These are phyloP conservation scores for Pichia insulana DNA, from an alignment of 805 yeast genomes.

Conservation along the genomic window DNA sequence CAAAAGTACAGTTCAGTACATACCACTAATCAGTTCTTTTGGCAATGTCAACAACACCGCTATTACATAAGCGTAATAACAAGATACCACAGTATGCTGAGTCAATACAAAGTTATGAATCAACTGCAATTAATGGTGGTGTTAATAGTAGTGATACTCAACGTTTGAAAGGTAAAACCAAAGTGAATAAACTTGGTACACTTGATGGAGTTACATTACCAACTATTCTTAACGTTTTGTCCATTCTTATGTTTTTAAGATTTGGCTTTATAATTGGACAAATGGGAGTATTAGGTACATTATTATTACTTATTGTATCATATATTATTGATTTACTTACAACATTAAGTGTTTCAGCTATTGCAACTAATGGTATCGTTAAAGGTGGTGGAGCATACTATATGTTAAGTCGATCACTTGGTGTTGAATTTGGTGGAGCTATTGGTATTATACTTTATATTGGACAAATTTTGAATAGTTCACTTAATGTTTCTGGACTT, in stretches of 20 bases:
- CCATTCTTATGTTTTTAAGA: conserved; percentile 89
- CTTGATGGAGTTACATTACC: conserved; percentile 90
- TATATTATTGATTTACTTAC: conserved; percentile 79
- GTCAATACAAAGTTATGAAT: background rate
- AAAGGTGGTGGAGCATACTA: conserved; percentile 98
- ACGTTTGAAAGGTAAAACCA: too few relatives aligned
- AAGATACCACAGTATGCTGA: background rate
- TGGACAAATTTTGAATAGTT: conserved; percentile 88
- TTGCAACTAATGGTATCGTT: conserved; percentile 95
- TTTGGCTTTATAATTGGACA: conserved; percentile 95
- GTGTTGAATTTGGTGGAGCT: conserved; percentile 98
- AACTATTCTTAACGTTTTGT: conserved; percentile 82
- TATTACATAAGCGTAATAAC: background rate
- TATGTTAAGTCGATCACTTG: conserved; percentile 90
- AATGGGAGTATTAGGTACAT: conserved; percentile 77
- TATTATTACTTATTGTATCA: conserved; percentile 58
- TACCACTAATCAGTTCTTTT: background rate
- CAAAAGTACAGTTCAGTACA: too few relatives aligned
- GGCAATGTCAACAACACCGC: background rate
- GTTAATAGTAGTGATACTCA: background rate
- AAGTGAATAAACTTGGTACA: conserved; percentile 58
- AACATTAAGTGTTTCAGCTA: conserved; percentile 85
- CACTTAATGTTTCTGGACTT: conserved; percentile 92
- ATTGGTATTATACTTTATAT: conserved; percentile 90
- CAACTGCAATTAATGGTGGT: background rate